These are phyloP conservation scores for Fusarium concolor DNA, from an alignment of 2,329 filamentous ascomycete genomes.

Conservation along the genomic window DNA sequence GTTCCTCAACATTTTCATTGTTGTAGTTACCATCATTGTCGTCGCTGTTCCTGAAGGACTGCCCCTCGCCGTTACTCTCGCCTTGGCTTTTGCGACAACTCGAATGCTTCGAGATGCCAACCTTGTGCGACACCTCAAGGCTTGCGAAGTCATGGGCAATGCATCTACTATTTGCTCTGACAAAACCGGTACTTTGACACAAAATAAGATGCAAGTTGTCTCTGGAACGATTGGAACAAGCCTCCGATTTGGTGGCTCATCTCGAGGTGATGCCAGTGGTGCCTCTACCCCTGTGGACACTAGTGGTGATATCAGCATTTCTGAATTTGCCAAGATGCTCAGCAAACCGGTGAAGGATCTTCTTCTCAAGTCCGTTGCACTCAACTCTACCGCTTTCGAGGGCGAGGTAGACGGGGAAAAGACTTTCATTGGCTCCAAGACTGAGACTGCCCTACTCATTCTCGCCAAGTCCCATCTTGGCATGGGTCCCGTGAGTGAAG, in stretches of 20 bases:
- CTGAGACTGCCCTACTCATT: constrained; percentile 78
- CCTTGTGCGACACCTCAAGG: constrained; percentile 78
- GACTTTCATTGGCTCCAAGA: constrained; percentile 81
- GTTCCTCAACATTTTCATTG: constrained; percentile 81
- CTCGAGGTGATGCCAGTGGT: constrained; percentile 43
- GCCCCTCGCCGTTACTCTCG: constrained; percentile 81
- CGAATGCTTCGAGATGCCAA: constrained; percentile 84
- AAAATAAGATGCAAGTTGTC: constrained; percentile 77
- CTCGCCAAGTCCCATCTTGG: constrained; percentile 74
- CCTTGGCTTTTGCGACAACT: constrained; percentile 80
- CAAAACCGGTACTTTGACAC: constrained; percentile 75
- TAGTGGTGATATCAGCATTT: constrained; percentile 54
- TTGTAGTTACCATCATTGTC: constrained; percentile 82
- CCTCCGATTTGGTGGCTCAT: constrained; percentile 64
- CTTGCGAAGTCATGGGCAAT: constrained; percentile 86
- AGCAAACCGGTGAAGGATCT: constrained; percentile 62
- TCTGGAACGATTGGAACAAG: constrained; percentile 68
- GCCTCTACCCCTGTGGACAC: constrained; percentile 45
- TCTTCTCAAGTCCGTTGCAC: constrained; percentile 68
- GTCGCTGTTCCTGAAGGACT: constrained; percentile 83
- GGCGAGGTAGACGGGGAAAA: constrained; percentile 74
- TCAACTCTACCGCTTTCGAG: constrained; percentile 82
- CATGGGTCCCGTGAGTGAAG: constrained; percentile 73
- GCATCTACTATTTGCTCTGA: constrained; percentile 77
- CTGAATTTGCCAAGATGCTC: constrained; percentile 62